Conservation (phyloP, 208 protist genomes). For the Trypanosoma avium region DNA sequence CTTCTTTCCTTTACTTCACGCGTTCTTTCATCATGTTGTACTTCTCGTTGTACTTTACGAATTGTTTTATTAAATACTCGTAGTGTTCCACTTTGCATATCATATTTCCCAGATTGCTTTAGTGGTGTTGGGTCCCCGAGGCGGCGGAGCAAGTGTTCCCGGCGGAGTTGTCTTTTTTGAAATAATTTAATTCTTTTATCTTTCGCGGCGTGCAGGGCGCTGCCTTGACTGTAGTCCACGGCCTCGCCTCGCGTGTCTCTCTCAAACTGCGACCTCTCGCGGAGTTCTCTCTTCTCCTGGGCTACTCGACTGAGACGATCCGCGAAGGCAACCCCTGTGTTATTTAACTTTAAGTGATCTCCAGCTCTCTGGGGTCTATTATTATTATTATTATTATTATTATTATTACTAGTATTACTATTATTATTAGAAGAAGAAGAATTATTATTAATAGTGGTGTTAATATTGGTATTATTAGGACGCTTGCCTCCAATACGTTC, state of each 20-base stretch:
- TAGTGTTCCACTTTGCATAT: conserved; percentile 62
- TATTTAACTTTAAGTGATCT: conserved; percentile 52
- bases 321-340: conserved; percentile 52
- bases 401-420: conserved; percentile 5
- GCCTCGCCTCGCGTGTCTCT: conserved; percentile 74
- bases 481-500: conserved; percentile 79
- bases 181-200: conserved; percentile 68
- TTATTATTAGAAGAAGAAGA: no score
- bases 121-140: conserved; percentile 82
- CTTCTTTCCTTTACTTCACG: conserved; percentile 54
- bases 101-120: conserved; percentile 79
- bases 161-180: conserved; percentile 70
- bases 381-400: not conserved
- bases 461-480: conserved; percentile 31
- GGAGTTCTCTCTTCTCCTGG: conserved; percentile 62
- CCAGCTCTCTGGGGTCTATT: not conserved
- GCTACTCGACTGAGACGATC: conserved; percentile 62
- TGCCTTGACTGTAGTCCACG: conserved; percentile 70
- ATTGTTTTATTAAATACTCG: conserved; percentile 85
- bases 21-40: conserved; percentile 62
- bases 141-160: conserved; percentile 70
- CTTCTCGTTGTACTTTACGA: conserved; percentile 74
- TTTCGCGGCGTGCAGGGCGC: conserved; percentile 73
- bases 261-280: conserved; percentile 54
- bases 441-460: not conserved